Conservation (phyloP, 176 grass and related monocot species). For the Aegilops speltoides region DNA sequence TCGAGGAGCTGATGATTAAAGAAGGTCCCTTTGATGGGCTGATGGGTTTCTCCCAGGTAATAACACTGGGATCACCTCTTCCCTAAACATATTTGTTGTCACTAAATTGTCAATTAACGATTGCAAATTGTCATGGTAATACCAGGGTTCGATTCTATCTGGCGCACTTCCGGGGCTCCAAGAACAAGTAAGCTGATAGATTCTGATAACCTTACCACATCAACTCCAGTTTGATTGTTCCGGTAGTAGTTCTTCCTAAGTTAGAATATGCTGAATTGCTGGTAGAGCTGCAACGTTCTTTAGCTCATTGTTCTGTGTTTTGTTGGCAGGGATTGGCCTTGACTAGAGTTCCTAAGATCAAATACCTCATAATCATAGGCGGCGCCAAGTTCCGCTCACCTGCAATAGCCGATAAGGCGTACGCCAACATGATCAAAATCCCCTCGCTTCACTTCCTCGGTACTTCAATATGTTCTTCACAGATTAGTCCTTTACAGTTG, state of each 20-base stretch:
- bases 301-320: not conserved
- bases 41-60: constrained; percentile 93
- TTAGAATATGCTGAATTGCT: not conserved
- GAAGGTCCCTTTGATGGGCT: constrained; percentile 85
- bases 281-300: not conserved
- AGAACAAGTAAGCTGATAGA: constrained; percentile 38
- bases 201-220: not conserved
- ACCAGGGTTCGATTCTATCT: constrained; percentile 77
- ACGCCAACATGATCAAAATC: constrained; percentile 54
- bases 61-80: not conserved
- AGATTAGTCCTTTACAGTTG: not conserved
- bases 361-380: constrained; percentile 69
- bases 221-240: not conserved
- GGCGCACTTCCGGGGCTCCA: constrained; percentile 70
- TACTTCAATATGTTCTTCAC: constrained; percentile 15
- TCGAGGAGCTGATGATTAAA: constrained; percentile 81
- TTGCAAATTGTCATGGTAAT: not conserved
- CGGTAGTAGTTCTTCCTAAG: not conserved
- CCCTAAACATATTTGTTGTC: not conserved
- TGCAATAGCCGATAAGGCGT: constrained; percentile 57
- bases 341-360: constrained; percentile 76
- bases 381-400: constrained; percentile 62
- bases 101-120: not conserved
- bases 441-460: constrained; percentile 84
- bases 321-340: constrained; percentile 65